Evolutionary conservation across 108 stramenopile species (phyloP), one percentile per base, ranked within the genome.

Genomic region (Nitzschia sp.): DNA sequence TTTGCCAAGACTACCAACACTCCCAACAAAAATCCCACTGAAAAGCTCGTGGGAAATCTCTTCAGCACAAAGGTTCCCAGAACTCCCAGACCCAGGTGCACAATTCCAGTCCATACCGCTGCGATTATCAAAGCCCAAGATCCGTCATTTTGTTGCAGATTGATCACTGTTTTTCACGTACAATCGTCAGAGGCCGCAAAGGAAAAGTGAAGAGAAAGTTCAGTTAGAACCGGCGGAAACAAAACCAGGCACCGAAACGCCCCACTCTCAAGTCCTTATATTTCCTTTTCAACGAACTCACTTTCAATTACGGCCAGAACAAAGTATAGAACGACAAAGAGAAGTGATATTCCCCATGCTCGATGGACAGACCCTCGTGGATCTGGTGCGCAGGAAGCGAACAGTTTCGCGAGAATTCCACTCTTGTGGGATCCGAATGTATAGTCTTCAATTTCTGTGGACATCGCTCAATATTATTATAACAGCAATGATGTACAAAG

Each of bases 41-140:
- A 79, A 61, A 94, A 94, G 36, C 85, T 79, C 30, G 93, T 94
- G 9, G 93, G 85, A 46, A 90, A 91, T 68, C 93, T 78, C 49
- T 94, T 94, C 5, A 94, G 64, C 18, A 94, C 86, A 66, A 91
- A 94, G 2, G 93, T 94, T 1, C 93, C 93, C 27, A 91, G 55
- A 24, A 94, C 74, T 18, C 83, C 82, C 36, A 94, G 47, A 29
- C 74, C 49, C 35, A 94, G 70, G 60, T 94, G 90, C 38, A 90
- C 66, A 5, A 83, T 19, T 18, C 88, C 90, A 15, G 90, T 85
- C 85, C 86, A 91, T 3, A 88, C 70, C 1, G 87, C 59, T 25
- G 88, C 90, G n/a, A 91, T 64, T 42, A 79, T 47, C 17, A 91
- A 70, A 15, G 90, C 88, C 13, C 65, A 19, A 23, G 89, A 85